Evolutionary conservation across 2,329 filamentous ascomycete species (phyloP), one percentile per base, ranked within the genome.

Genomic region (Ustulina deusta): DNA sequence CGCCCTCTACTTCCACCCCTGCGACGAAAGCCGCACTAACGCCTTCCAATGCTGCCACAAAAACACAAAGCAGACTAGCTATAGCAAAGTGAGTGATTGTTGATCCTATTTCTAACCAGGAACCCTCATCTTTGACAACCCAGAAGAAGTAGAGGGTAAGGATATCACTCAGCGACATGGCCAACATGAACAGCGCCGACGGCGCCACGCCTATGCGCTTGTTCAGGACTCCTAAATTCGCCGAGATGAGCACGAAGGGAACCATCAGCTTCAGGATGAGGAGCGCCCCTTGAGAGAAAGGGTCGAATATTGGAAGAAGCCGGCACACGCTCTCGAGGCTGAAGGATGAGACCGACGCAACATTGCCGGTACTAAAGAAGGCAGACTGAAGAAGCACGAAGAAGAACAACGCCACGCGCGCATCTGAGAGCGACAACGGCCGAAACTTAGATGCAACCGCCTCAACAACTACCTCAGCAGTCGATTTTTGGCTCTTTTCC

Each of bases 91-190:
- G 94, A 76, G 89, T 97, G 72, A 99, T 99, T 3, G 93, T 97
- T 32, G 93, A 97, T 36, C 96, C 96, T 77, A 99, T 99, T 78
- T 99, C 96, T 67, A 99, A 82, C 96, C 96, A 99, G 25, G 92
- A 96, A 0, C 96, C 96, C 78, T 99, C 96, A 74, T 99, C 96
- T 75, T 92, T 92, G 52, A 99, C 96, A 74, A 97, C 93, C 89
- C 93, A 99, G 82, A 99, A 99, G 83, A 99, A 99, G 75, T 96
- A 93, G 60, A 99, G 85, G 3, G 96, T 98, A 78, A 98, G 85
- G 57, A 97, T 89, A 78, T 99, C 96, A 68, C 92, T 94, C 59
- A 97, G 88, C 0, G 92, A 92, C 89, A 97, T 97, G 58, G 97
- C 94, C 1, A 95, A 83, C 91, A 97, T 97, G 81, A 98, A 97